Percentiles rank a stretch among this genome's conserved stretches.
Conservation (phyloP, 2,329 filamentous ascomycete species). For the Nemania diffusa region DNA sequence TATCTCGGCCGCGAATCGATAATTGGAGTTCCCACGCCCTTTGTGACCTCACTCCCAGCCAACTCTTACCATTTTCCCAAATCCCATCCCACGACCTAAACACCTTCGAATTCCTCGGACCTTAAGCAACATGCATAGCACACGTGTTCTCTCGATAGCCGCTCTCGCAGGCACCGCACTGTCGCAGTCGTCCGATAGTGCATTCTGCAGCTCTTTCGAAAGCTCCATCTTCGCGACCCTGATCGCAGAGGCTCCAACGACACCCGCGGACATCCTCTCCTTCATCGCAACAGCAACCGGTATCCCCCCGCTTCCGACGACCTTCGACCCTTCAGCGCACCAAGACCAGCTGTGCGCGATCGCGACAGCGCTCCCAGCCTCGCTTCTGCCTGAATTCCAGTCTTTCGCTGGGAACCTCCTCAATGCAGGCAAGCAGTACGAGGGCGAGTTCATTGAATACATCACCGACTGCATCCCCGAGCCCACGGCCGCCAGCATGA, state of each 20-base stretch:
- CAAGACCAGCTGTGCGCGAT: slow-evolving; percentile 22
- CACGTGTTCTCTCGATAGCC: slow-evolving; percentile 4
- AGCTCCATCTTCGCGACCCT: slow-evolving; percentile 4
- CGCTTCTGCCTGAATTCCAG: slow-evolving; percentile 22
- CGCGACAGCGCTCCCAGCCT: slow-evolving; percentile 13
- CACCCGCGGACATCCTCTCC: slow-evolving; percentile 19
- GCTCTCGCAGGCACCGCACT: slow-evolving; percentile 24
- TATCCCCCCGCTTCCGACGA: neutral
- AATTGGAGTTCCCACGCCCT: slow-evolving; percentile 4
- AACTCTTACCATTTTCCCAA: neutral
- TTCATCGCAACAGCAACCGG: slow-evolving; percentile 8
- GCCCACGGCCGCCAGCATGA: neutral
- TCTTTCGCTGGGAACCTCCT: neutral
- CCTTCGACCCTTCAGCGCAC: neutral
- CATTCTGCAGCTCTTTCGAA: slow-evolving; percentile 13
- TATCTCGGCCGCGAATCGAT: neutral
- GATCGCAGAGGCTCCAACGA: slow-evolving; percentile 8
- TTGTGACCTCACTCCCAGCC: slow-evolving; percentile 1
- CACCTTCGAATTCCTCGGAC: neutral
- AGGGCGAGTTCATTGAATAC: neutral
- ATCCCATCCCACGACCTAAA: slow-evolving; percentile 3
- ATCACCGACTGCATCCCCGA: slow-evolving; percentile 12
- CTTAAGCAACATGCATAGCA: slow-evolving; percentile 21
- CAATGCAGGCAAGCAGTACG: neutral
- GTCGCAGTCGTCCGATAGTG: slow-evolving; percentile 16